Conservation (phyloP, 2,329 filamentous ascomycete genomes). For the Colletotrichum costaricense region DNA sequence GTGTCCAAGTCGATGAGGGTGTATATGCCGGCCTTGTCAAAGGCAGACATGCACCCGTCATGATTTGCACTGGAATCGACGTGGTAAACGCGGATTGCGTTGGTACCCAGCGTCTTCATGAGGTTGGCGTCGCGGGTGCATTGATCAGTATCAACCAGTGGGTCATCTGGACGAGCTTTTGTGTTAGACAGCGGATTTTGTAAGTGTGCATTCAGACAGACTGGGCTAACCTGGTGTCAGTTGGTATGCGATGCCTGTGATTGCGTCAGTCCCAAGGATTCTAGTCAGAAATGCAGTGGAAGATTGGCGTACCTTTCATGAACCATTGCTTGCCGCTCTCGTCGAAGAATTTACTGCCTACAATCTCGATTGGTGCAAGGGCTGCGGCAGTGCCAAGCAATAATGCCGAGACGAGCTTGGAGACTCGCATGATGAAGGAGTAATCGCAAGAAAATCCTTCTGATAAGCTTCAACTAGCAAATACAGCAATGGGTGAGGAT, state of each 20-base stretch:
- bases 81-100: slow-evolving; percentile 89
- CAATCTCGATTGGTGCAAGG: slow-evolving; percentile 61
- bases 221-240: slow-evolving; percentile 53
- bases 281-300: neutral
- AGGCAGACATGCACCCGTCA: slow-evolving; percentile 82
- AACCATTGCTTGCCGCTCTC: slow-evolving; percentile 85
- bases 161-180: slow-evolving; percentile 65
- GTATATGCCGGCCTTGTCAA: slow-evolving; percentile 85
- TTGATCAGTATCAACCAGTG: slow-evolving; percentile 79
- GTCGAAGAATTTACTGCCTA: slow-evolving; percentile 88
- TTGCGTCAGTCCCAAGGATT: slow-evolving; percentile 19
- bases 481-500: neutral
- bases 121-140: slow-evolving; percentile 79
- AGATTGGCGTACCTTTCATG: slow-evolving; percentile 73
- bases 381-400: slow-evolving; percentile 51
- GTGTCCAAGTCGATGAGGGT: slow-evolving; percentile 86
- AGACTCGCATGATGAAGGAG: slow-evolving; percentile 49
- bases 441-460: neutral
- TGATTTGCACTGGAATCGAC: slow-evolving; percentile 80
- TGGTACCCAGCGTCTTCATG: slow-evolving; percentile 85
- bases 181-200: slow-evolving; percentile 17
- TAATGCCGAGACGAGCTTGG: slow-evolving; percentile 46
- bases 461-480: slow-evolving; percentile 8
- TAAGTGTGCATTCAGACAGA: neutral
- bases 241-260: slow-evolving; percentile 78